Conservation (phyloP, 768 basidiomycete genomes). For the Plicaturopsis crispa region DNA sequence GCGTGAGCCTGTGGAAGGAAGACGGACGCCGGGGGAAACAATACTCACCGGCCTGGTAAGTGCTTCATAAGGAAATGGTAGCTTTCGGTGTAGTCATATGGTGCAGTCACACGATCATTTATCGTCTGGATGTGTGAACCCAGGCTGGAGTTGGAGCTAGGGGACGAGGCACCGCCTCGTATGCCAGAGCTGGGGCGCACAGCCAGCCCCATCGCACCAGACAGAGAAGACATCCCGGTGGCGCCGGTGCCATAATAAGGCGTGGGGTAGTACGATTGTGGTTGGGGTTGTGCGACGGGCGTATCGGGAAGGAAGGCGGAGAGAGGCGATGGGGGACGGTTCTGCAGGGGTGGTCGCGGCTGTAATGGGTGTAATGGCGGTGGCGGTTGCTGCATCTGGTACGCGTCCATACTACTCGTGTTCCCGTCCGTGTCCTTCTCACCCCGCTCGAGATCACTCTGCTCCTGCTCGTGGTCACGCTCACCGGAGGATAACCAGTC, state of each 20-base stretch:
- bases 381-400: constrained; percentile 17
- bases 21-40: constrained; percentile 13
- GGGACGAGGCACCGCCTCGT: too few relatives aligned
- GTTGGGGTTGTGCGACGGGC: constrained; percentile 17
- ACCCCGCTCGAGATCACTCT: too few relatives aligned
- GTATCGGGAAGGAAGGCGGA: constrained; percentile 21
- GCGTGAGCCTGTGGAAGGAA: constrained; percentile 3
- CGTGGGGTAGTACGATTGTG: constrained; percentile 17
- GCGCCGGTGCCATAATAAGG: constrained; percentile 28
- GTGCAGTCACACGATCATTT: constrained; percentile 59
- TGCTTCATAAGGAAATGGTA: constrained; percentile 97
- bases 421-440: too few relatives aligned
- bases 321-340: constrained; percentile 32
- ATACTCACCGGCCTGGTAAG: constrained; percentile 67
- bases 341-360: constrained; percentile 46
- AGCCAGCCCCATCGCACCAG: too few relatives aligned
- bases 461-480: too few relatives aligned
- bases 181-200: too few relatives aligned
- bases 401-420: too few relatives aligned
- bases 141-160: too few relatives aligned
- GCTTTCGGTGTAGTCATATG: constrained; percentile 94
- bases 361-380: constrained; percentile 36
- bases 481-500: too few relatives aligned
- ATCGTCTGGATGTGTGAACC: constrained; percentile 46
- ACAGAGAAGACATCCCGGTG: too few relatives aligned